phyloP scores from a whole-genome alignment of 495 filamentous ascomycete genomes.

The Margaritispora aquatica region DNA sequence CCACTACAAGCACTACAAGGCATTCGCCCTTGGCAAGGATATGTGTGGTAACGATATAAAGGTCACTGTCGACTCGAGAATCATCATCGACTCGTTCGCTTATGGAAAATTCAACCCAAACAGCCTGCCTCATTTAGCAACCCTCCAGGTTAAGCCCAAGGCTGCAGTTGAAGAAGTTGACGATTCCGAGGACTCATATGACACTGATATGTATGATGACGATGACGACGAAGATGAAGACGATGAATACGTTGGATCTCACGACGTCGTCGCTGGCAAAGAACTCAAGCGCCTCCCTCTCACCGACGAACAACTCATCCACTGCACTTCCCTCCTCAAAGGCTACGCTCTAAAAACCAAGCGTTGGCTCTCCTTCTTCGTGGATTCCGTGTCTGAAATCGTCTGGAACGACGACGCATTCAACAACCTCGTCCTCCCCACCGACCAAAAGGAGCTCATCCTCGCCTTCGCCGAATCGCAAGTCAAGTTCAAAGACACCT shows the following conservation, averaged over 20 bases:
- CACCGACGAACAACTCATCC: slow-evolving; percentile 12
- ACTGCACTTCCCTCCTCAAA: slow-evolving; percentile 1
- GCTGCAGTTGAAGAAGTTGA: slow-evolving; percentile 29
- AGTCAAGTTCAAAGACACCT: slow-evolving; percentile 13
- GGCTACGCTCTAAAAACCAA: slow-evolving; percentile 23
- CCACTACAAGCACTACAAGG: slow-evolving; percentile 56
- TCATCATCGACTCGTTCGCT: slow-evolving; percentile 83
- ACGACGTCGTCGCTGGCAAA: neutral
- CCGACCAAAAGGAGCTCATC: slow-evolving; percentile 20
- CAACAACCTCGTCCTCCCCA: slow-evolving; percentile 15
- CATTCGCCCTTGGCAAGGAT: slow-evolving; percentile 13
- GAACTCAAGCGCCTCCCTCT: slow-evolving; percentile 8
- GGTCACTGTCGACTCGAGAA: slow-evolving; percentile 35
- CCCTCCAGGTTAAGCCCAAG: slow-evolving; percentile 32
- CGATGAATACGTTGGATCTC: neutral
- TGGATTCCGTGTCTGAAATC: slow-evolving; percentile 29
- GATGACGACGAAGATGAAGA: slow-evolving; percentile 1
- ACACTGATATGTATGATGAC: neutral
- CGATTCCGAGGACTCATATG: neutral
- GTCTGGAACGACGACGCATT: slow-evolving; percentile 21
- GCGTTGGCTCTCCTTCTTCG: slow-evolving; percentile 16
- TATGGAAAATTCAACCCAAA: slow-evolving; percentile 80
- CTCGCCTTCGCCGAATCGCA: slow-evolving; percentile 17
- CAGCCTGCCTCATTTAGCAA: slow-evolving; percentile 4
- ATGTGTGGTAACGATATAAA: slow-evolving; percentile 15